Evolutionary conservation across 208 protist species (phyloP).

Genomic region (Endotrypanum monterogeii): DNA sequence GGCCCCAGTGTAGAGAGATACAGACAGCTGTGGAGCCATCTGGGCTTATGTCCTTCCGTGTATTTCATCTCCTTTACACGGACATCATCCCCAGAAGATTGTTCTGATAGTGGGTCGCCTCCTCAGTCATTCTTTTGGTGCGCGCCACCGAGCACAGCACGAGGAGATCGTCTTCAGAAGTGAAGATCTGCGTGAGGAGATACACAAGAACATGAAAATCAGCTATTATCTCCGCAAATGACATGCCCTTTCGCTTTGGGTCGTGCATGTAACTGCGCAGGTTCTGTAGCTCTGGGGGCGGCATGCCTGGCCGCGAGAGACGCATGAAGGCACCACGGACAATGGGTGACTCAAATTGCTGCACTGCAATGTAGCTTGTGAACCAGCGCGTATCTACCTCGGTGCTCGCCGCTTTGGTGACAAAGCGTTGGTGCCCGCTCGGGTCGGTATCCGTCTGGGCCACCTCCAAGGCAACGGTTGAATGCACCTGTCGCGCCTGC

Average conservation of each 20-base stretch:
- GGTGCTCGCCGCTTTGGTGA: constrained; percentile 64
- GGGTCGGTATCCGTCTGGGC: constrained; percentile 74
- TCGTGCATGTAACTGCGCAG: constrained; percentile 78
- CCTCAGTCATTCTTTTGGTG: constrained; percentile 39
- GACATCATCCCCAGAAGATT: constrained; percentile 50
- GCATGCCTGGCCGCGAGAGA: constrained; percentile 77
- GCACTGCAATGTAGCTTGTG: constrained; percentile 86
- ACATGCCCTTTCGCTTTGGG: constrained; percentile 58
- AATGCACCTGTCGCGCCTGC: constrained; percentile 48
- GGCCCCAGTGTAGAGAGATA: neutral
- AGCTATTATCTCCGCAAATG: constrained; percentile 77
- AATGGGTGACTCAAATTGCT: constrained; percentile 78
- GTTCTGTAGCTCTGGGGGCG: constrained; percentile 71
- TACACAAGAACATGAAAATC: constrained; percentile 94
- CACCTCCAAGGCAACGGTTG: constrained; percentile 68
- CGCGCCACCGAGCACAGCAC: constrained; percentile 51
- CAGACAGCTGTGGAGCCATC: neutral
- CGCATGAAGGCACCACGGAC: constrained; percentile 88
- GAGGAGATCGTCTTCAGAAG: constrained; percentile 57
- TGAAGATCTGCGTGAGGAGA: constrained; percentile 64
- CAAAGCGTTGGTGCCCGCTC: constrained; percentile 58
- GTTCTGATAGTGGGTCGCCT: constrained; percentile 48
- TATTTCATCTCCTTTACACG: neutral
- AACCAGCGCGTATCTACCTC: constrained; percentile 88
- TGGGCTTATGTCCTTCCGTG: neutral